Percentiles rank a stretch among this genome's conserved stretches.
Conservation (phyloP, 2,329 filamentous ascomycete genomes). For the Cadophora sp. region DNA sequence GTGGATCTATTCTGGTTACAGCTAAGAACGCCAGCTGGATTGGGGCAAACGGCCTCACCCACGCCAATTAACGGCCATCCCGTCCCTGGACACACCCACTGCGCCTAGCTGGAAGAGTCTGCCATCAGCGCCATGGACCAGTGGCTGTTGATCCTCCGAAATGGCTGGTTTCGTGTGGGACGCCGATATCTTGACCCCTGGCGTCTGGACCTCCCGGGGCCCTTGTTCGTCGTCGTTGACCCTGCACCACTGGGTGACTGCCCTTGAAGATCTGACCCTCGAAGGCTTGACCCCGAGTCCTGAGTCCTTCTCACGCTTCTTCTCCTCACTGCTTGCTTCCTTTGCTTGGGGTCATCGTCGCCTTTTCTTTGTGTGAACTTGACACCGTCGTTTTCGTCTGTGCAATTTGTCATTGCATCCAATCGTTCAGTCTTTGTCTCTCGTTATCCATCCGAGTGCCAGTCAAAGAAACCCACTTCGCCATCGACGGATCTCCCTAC, state of each 20-base stretch:
- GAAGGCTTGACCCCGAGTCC: conserved; percentile 9
- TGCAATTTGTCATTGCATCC: conserved; percentile 17
- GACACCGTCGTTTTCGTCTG: conserved; percentile 28
- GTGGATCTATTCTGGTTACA: conserved; percentile 24
- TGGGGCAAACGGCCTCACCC: not conserved
- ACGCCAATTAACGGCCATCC: conserved; percentile 12
- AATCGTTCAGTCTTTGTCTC: conserved; percentile 17
- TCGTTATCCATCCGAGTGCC: conserved; percentile 5
- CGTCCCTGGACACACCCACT: conserved; percentile 13
- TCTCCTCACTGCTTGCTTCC: conserved; percentile 20
- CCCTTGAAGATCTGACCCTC: conserved; percentile 3
- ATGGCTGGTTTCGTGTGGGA: conserved; percentile 29
- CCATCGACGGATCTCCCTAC: not conserved
- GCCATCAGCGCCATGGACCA: conserved; percentile 1
- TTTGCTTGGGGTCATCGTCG: conserved; percentile 3
- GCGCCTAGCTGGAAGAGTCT: not conserved
- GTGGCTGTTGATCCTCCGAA: conserved; percentile 27
- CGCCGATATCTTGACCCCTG: conserved; percentile 18
- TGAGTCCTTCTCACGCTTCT: conserved; percentile 16
- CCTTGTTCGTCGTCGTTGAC: not conserved
- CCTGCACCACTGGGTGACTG: not conserved
- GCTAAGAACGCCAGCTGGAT: conserved; percentile 3
- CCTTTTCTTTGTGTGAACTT: conserved; percentile 22
- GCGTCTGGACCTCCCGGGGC: not conserved
- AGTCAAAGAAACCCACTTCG: conserved; percentile 12